Conservation (phyloP, 78 protist species). For the Cavenderia fasciculata region DNA sequence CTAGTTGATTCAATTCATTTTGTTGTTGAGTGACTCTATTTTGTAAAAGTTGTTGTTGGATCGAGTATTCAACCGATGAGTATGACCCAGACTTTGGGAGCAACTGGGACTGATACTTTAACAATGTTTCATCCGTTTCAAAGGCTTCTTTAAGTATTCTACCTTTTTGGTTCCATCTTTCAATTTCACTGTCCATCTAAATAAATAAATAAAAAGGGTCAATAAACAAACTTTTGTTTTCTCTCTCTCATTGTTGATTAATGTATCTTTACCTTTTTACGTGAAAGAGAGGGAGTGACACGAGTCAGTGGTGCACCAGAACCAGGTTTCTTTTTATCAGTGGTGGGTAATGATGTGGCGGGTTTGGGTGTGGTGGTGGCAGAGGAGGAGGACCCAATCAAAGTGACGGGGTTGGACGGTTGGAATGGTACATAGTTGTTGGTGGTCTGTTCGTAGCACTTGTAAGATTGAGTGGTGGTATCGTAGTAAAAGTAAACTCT, state of each 20-base stretch:
- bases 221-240: not conserved
- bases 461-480: not conserved
- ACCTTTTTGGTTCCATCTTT: slow-evolving; percentile 69
- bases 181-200: slow-evolving; percentile 48
- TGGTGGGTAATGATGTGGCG: not conserved
- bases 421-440: slow-evolving; percentile 24
- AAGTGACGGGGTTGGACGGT: too few relatives aligned
- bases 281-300: not conserved
- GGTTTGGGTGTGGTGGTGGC: not conserved
- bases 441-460: slow-evolving; percentile 21
- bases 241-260: not conserved
- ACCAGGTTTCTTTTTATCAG: not conserved
- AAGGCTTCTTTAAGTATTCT: slow-evolving; percentile 6
- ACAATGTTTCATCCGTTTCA: not conserved
- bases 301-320: not conserved
- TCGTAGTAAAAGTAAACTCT: slow-evolving; percentile 50
- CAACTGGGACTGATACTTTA: not conserved
- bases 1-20: not conserved
- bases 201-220: not conserved
- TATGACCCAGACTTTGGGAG: not conserved
- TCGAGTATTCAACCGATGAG: not conserved
- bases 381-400: not conserved
- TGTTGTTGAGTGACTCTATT: not conserved
- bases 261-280: slow-evolving; percentile 6
- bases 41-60: not conserved